Percentiles rank a stretch among this genome's conserved stretches.
Evolutionary conservation across 2,329 filamentous ascomycete genomes (phyloP).

Genomic region (Didymella sp.): DNA sequence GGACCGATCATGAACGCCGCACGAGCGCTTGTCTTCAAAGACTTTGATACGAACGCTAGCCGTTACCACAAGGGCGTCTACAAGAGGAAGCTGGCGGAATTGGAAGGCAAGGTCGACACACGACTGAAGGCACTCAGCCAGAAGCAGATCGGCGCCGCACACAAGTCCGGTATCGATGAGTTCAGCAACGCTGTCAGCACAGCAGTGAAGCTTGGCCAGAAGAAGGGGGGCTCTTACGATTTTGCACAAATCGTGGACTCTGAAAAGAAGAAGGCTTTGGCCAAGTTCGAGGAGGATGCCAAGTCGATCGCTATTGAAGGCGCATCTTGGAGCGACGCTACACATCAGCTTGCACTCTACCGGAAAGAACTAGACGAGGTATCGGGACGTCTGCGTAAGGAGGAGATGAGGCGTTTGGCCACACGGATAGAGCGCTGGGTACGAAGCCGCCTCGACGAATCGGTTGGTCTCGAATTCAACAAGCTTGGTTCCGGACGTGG

Average conservation of each 20-base stretch:
- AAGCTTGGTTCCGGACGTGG: conserved; percentile 88
- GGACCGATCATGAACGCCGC: conserved; percentile 76
- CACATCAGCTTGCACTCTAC: conserved; percentile 78
- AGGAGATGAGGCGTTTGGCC: conserved; percentile 93
- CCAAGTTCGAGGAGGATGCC: conserved; percentile 78
- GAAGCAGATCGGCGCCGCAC: conserved; percentile 84
- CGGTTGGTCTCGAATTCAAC: conserved; percentile 92
- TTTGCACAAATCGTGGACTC: conserved; percentile 91
- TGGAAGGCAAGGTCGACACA: conserved; percentile 86
- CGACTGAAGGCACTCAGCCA: conserved; percentile 86
- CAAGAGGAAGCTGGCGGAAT: conserved; percentile 79
- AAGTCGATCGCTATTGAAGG: conserved; percentile 76
- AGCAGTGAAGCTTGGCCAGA: conserved; percentile 90
- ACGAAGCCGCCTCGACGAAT: conserved; percentile 82
- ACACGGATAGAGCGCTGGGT: conserved; percentile 95
- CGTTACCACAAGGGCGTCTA: conserved; percentile 98
- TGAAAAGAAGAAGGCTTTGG: conserved; percentile 78
- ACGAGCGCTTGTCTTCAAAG: conserved; percentile 74
- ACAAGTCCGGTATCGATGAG: conserved; percentile 82
- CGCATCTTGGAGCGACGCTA: conserved; percentile 87
- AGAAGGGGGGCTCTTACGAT: conserved; percentile 88
- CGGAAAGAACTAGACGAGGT: conserved; percentile 92
- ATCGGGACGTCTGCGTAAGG: conserved; percentile 82
- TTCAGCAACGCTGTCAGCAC: conserved; percentile 88
- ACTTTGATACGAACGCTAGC: conserved; percentile 90